Conservation (phyloP, 306 rosid species). For the Glycine soja region DNA sequence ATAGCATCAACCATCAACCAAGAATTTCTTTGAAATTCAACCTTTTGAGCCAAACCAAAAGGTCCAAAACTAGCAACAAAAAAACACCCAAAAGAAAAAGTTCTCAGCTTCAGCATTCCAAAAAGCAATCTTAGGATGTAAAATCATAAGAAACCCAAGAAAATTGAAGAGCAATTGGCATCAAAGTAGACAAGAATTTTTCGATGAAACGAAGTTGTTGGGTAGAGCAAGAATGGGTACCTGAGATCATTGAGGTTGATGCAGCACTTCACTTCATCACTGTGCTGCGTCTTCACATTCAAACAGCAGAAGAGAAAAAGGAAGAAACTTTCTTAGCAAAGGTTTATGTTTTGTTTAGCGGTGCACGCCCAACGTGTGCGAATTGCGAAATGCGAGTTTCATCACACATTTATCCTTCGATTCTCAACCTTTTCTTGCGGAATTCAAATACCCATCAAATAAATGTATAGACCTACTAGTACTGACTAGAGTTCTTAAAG, state of each 20-base stretch:
- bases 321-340: constrained; percentile 31
- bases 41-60: constrained; percentile 38
- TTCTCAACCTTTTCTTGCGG: constrained; percentile 33
- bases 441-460: constrained; percentile 30
- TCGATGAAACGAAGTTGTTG: constrained; percentile 4
- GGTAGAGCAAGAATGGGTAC: constrained; percentile 45
- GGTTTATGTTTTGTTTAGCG: neutral
- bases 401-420: constrained; percentile 1
- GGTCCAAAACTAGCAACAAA: constrained; percentile 38
- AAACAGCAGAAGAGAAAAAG: constrained; percentile 40
- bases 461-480: neutral
- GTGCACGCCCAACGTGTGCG: too few relatives aligned
- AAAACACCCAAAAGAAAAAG: constrained; percentile 30
- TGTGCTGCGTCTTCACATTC: constrained; percentile 15
- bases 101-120: constrained; percentile 34
- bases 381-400: neutral
- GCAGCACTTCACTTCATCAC: constrained; percentile 42
- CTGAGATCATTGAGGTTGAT: constrained; percentile 39
- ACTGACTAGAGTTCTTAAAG: neutral
- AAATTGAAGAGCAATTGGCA: constrained; percentile 29
- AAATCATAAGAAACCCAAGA: constrained; percentile 18
- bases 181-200: neutral
- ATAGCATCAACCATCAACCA: neutral
- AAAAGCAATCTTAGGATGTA: neutral
- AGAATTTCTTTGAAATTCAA: constrained; percentile 44